Evolutionary conservation across 148 eudicot genomes (phyloP), one percentile per base, ranked within the genome.

Genomic region (Cornus suecica): DNA sequence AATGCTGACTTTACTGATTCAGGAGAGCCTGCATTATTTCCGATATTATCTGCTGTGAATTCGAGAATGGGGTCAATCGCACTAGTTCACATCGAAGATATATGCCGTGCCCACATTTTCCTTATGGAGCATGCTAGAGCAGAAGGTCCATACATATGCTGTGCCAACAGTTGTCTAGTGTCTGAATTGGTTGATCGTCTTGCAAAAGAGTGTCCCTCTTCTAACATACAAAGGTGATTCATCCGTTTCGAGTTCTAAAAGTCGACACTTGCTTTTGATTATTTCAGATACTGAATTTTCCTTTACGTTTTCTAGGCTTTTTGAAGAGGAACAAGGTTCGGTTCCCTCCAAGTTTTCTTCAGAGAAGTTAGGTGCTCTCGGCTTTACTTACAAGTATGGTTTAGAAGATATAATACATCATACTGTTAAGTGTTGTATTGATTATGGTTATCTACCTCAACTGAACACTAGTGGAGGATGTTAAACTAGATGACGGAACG

Each of bases 41-140:
- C 85, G 10, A 85, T 92, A 76, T 69, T 93, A 42, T 67, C 79
- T 20, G 83, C 92, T 27, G 98, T 93, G 66, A 79, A 75, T 66
- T 74, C 85, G 42, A 86, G 89, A 82, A 86, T 86, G 89, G 89
- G 89, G 23, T 86, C 89, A 24, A 75, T 86, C 60, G 87, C 89
- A 71, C 65, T 86, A 70, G 83, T 84, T 80, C 89, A 86, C 65
- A 27, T 87, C 24, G 86, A 88, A 58, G 94, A 90, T 72, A 77
- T 88, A 67, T 89, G 97, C 87, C 77, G 72, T 68, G 93, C 93
- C 29, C 95, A 89, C 81, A 76, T 88, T 42, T 88, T 84, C 66
- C 88, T 90, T 10, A 91, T 93, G 95, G 86, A 91, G 86, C 84
- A 89, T 58, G 26, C 66, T 16, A 62, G 63, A 15, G 89, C 93